Conservation (phyloP, 2,329 filamentous ascomycete genomes). For the Colletotrichum tanaceti region DNA sequence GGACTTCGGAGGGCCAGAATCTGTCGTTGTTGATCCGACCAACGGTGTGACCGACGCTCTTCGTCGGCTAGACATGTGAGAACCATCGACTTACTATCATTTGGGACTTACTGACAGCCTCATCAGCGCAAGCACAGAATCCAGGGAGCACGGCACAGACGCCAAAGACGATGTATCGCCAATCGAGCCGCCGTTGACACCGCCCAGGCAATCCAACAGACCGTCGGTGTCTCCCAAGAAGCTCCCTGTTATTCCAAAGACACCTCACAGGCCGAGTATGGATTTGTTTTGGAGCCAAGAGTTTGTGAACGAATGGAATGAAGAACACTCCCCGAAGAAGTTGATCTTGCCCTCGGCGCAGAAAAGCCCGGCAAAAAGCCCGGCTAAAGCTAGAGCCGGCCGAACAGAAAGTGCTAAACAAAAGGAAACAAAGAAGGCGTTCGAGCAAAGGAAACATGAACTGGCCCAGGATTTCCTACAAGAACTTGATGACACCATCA, state of each 20-base stretch:
- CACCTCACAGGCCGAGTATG: slow-evolving; percentile 63
- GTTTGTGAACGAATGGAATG: slow-evolving; percentile 72
- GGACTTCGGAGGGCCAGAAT: not conserved
- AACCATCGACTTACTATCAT: not conserved
- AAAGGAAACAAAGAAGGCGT: slow-evolving; percentile 66
- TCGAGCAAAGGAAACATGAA: slow-evolving; percentile 70
- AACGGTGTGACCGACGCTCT: slow-evolving; percentile 28
- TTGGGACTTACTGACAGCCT: not conserved
- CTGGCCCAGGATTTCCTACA: slow-evolving; percentile 73
- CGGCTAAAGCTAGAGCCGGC: slow-evolving; percentile 42
- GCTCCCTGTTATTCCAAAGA: slow-evolving; percentile 59
- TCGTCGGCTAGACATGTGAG: slow-evolving; percentile 31
- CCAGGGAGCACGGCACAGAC: not conserved
- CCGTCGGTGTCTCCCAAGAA: slow-evolving; percentile 49
- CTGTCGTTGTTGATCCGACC: slow-evolving; percentile 16
- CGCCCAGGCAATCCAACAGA: slow-evolving; percentile 42
- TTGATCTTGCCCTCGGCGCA: slow-evolving; percentile 46
- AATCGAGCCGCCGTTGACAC: slow-evolving; percentile 33
- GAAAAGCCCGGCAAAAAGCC: slow-evolving; percentile 43
- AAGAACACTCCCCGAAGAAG: slow-evolving; percentile 67
- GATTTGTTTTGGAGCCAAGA: slow-evolving; percentile 72
- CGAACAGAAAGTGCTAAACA: slow-evolving; percentile 46
- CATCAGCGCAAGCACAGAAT: not conserved
- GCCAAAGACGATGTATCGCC: not conserved
- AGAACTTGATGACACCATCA: slow-evolving; percentile 76